Evolutionary conservation across 2,329 filamentous ascomycete genomes (phyloP).

Genomic region (Nannizziopsis arthrosporioides): DNA sequence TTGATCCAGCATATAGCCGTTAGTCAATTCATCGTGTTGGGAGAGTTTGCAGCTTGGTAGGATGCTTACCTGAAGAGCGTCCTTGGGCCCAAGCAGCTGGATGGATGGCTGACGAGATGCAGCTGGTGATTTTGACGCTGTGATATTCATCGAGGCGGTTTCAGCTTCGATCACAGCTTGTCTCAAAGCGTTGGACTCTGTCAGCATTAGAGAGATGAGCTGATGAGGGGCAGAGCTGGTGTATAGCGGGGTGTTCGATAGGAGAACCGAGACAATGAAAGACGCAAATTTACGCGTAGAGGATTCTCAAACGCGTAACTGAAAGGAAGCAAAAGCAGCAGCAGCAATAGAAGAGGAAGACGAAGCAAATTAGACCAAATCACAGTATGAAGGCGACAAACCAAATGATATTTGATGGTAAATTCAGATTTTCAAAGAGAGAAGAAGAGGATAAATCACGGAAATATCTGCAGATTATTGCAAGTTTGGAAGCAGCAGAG

Average conservation of each 20-base stretch:
- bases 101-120: constrained; percentile 20
- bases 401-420: not conserved
- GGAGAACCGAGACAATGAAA: constrained; percentile 4
- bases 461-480: not conserved
- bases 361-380: not conserved
- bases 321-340: not conserved
- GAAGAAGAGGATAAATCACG: constrained; percentile 3
- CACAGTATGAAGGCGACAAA: constrained; percentile 3
- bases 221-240: not conserved
- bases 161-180: too few species aligned
- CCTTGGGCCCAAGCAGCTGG: constrained; percentile 16
- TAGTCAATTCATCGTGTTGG: not conserved
- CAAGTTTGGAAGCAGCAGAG: not conserved
- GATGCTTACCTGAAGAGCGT: constrained; percentile 9
- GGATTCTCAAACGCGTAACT: constrained; percentile 4
- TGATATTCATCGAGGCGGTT: not conserved
- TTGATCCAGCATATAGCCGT: constrained; percentile 4
- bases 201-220: not conserved
- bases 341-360: constrained; percentile 6
- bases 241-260: not conserved
- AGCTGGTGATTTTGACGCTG: constrained; percentile 17
- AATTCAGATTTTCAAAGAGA: constrained; percentile 1
- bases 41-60: not conserved
- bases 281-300: constrained; percentile 1
- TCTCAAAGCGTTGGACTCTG: not conserved